phyloP scores from a whole-genome alignment of 2,329 filamentous ascomycete species.

The Epichloe amarillans region DNA sequence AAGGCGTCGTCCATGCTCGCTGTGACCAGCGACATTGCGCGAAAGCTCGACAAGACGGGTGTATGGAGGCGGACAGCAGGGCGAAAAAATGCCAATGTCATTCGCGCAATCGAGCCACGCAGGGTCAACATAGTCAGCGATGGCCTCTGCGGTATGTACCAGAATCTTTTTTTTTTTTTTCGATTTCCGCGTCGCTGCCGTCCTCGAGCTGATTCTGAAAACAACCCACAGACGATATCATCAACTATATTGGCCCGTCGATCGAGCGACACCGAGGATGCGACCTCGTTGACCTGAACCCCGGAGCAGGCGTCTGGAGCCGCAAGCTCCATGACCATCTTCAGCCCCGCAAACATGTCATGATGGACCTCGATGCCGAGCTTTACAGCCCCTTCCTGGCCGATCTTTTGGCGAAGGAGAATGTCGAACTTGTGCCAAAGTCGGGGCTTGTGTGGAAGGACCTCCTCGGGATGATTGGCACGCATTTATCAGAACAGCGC shows the following conservation, averaged over 20 bases:
- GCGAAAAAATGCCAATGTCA: slow-evolving; percentile 5
- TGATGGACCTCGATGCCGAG: slow-evolving; percentile 58
- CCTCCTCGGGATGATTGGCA: slow-evolving; percentile 37
- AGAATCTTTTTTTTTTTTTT: too few relatives aligned
- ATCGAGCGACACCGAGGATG: slow-evolving; percentile 61
- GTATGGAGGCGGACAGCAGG: slow-evolving; percentile 13
- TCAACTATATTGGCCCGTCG: slow-evolving; percentile 55
- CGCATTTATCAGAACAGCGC: slow-evolving; percentile 42
- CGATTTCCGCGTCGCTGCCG: too few relatives aligned
- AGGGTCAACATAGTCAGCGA: slow-evolving; percentile 41
- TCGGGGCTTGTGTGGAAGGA: slow-evolving; percentile 48
- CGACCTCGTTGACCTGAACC: slow-evolving; percentile 79
- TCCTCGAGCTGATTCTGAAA: neutral
- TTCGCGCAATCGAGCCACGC: slow-evolving; percentile 14
- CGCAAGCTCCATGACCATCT: slow-evolving; percentile 60
- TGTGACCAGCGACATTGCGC: slow-evolving; percentile 10
- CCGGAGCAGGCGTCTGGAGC: slow-evolving; percentile 69
- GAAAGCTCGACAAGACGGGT: slow-evolving; percentile 13
- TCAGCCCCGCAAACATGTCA: slow-evolving; percentile 66
- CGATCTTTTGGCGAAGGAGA: slow-evolving; percentile 36
- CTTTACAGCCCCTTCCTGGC: slow-evolving; percentile 49
- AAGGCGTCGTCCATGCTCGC: slow-evolving; percentile 8
- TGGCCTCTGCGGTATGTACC: slow-evolving; percentile 34
- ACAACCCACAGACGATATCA: slow-evolving; percentile 45
- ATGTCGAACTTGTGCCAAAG: slow-evolving; percentile 37